These are phyloP conservation scores for Lithocarpus polystachyus DNA, from an alignment of 306 rosid species.

Conservation along the genomic window DNA sequence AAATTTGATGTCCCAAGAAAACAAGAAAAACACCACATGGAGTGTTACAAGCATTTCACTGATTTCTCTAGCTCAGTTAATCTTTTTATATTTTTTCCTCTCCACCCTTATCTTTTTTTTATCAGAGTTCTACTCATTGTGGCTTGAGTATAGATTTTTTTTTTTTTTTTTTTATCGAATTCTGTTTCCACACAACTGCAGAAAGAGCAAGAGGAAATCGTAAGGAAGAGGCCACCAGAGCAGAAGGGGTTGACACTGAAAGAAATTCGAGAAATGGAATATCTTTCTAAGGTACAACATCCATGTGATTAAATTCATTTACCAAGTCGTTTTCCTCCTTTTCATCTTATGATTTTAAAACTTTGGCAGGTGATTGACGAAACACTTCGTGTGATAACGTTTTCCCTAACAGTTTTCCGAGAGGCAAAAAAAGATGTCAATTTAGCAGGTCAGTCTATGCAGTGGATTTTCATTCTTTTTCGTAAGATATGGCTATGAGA, in stretches of 20 bases:
- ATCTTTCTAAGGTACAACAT: conserved; percentile 58
- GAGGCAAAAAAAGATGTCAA: conserved; percentile 75
- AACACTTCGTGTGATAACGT: conserved; percentile 73
- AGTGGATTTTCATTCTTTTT: background rate
- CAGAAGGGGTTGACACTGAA: conserved; percentile 61
- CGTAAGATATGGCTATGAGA: background rate
- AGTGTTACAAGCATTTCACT: no score
- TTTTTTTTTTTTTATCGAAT: background rate
- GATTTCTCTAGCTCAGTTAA: background rate
- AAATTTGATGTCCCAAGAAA: no score
- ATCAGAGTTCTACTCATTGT: background rate
- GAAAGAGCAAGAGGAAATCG: conserved; percentile 78
- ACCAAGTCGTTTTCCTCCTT: background rate
- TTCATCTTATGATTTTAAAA: background rate
- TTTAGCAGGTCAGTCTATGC: conserved; percentile 49
- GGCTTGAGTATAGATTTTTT: background rate
- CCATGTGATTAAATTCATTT: background rate
- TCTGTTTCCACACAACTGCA: conserved; percentile 5
- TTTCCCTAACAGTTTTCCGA: conserved; percentile 73
- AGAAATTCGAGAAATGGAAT: conserved; percentile 75
- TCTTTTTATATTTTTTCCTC: conserved; percentile 12
- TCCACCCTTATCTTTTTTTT: background rate
- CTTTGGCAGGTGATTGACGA: conserved; percentile 70
- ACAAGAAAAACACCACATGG: no score
- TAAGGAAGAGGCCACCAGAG: conserved; percentile 56